Evolutionary conservation across 1,284 basidiomycete species (phyloP), one percentile per base, ranked within the genome.

Genomic region (Ceratorhiza oryzae-sativae): DNA sequence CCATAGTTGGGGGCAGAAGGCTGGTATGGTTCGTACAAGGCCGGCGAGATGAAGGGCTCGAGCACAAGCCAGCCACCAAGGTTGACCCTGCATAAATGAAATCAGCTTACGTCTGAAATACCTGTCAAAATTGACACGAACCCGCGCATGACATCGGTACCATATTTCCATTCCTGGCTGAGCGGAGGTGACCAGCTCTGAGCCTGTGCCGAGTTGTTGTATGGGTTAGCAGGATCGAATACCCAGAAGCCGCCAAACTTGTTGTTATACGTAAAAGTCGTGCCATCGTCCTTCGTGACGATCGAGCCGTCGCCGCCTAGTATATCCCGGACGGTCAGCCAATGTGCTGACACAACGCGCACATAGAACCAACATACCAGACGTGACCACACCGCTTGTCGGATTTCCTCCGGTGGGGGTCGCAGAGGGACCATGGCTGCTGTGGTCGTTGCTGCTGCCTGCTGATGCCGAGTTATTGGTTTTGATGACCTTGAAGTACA

Each of bases 171-270:
- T 41, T 81, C 85, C 78, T 88, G 83, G 79, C 88, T 89, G 49
- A 93, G 83, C 10, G 89, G 83, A 0, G 91, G 91, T 2, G 90
- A 90, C 86, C 90, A 94, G 36, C 86, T 85, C 75, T 90, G 90
- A 1, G 87, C 84, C 61, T 84, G 86, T 2, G 91, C 90, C 61
- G 84, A 82, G 77, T 90, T 86, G 80, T 90, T 90, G 81, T 88
- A 92, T 2, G 93, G 92, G 77, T 91, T 83, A 53, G 82, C 80
- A n/a, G 88, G 86, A 82, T 93, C 89, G 75, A 82, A 84, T 60
- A 79, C 79, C 81, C 82, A 84, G 62, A 76, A 77, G 48, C 81
- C 81, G 48, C 83, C 83, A 75, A 81, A 82, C n/a, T 78, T 74
- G 78, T 84, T 85, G 67, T 79, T 78, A 77, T 85, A 85, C 9